Conservation (phyloP, 2,329 filamentous ascomycete species). For the Phyllosticta citrichinensis region DNA sequence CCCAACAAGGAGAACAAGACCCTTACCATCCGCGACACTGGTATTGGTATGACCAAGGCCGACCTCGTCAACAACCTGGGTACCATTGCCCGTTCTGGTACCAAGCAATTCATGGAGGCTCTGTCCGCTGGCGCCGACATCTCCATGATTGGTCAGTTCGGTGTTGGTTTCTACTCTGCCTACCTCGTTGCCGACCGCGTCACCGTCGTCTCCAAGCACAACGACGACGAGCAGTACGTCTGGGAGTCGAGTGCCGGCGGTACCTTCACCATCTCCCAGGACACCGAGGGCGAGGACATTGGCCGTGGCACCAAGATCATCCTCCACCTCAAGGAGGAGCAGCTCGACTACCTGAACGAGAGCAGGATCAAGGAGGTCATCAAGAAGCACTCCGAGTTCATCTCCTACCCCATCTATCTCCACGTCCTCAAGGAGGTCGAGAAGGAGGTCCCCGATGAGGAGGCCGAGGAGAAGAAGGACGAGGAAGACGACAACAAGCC, state of each 20-base stretch:
- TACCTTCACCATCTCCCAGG: conserved; percentile 85
- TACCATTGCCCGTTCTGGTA: conserved; percentile 97
- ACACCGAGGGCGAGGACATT: conserved; percentile 82
- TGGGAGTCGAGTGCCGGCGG: conserved; percentile 98
- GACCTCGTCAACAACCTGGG: conserved; percentile 99
- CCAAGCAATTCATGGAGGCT: conserved; percentile 99
- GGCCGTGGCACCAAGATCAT: conserved; percentile 97
- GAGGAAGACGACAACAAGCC: conserved; percentile 89
- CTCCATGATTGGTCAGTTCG: conserved; percentile 99
- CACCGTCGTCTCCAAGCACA: conserved; percentile 95
- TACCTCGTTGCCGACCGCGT: conserved; percentile 98
- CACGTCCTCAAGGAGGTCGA: conserved; percentile 99
- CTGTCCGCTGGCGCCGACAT: conserved; percentile 97
- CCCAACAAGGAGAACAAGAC: conserved; percentile 97
- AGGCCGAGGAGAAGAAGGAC: conserved; percentile 61
- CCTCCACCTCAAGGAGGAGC: conserved; percentile 98
- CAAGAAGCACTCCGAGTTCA: conserved; percentile 99
- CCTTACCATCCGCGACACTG: conserved; percentile 90
- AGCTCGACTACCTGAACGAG: conserved; percentile 97
- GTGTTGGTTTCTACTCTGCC: conserved; percentile 99
- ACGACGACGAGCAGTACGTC: conserved; percentile 99
- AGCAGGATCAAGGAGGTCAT: conserved; percentile 99
- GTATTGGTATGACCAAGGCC: conserved; percentile 99
- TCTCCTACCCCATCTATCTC: conserved; percentile 99
- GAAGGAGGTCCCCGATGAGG: conserved; percentile 96